Evolutionary conservation across 108 stramenopile genomes (phyloP), one percentile per base, ranked within the genome.

Genomic region (Cyclotella kingstonii): DNA sequence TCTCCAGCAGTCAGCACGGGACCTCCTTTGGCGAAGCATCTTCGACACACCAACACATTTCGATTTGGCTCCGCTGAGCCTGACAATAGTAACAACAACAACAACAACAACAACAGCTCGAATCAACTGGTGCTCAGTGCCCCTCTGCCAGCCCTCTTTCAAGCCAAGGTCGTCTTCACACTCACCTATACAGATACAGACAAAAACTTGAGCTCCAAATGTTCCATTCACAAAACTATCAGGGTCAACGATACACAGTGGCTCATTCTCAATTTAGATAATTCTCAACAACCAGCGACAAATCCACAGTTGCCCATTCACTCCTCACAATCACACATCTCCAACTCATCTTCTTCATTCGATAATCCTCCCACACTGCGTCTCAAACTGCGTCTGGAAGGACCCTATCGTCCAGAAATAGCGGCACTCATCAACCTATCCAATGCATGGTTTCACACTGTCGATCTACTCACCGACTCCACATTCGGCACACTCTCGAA

Each of bases 391-490:
- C 64, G 54, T 2, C 60, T 92, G 39, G 63, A 58, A 22, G 87
- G 84, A 21, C 91, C 91, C 1, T 87, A 85, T 40, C 80, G 91
- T 7, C 79, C 84, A 0, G 91, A 92, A 72, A 76, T 92, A 17
- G 71, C 78, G 1, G 84, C 86, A 1, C 9, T 89, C 1, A 58
- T 88, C 27, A 59, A 67, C 17, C 19, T 89, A 12, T 62, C 66
- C 12, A 62, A 81, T 36, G 42, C 51, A 0, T 92, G 91, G 91
- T 92, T 89, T 38, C 18, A 47, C 18, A 31, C 78, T 18, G 76
- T 92, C 19, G 91, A 89, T 47, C 30, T 57, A 8, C 22, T 84
- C 5, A 70, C 84, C 29, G 75, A 77, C 33, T 42, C 55, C 9
- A 45, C 68, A 3, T 49, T 45, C 10, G 60, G 64, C 5, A 41